Evolutionary conservation across 345 rosid genomes (phyloP).

Genomic region (Dipteronia dyeriana): DNA sequence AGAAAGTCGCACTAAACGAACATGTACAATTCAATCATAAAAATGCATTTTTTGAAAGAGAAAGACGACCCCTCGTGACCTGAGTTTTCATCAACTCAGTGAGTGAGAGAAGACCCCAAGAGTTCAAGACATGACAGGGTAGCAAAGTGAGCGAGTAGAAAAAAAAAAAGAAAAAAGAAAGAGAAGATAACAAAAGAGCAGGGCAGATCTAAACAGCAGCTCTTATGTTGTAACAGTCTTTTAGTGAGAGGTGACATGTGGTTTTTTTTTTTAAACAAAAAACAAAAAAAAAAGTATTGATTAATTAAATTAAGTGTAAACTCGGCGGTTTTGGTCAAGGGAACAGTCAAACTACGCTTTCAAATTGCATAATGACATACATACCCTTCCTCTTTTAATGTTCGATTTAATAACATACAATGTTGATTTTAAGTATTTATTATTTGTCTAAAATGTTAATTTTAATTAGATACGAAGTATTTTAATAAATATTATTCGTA

Average conservation of each 20-base stretch:
- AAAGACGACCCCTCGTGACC: not conserved
- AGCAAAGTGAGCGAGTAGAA: conserved; percentile 2
- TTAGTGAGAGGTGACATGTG: conserved; percentile 22
- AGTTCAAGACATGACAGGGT: not conserved
- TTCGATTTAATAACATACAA: no score
- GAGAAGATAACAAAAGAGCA: conserved; percentile 24
- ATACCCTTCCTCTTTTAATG: conserved; percentile 10
- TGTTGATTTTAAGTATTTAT: no score
- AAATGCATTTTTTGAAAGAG: not conserved
- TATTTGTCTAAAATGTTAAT: no score
- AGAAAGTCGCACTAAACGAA: not conserved
- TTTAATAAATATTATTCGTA: no score
- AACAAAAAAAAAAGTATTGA: not conserved
- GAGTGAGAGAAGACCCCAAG: not conserved
- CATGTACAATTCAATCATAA: not conserved
- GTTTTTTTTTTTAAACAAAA: not conserved
- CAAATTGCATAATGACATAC: conserved; percentile 27
- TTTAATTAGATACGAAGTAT: no score
- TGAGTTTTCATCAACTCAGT: no score
- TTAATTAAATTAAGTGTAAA: conserved; percentile 5
- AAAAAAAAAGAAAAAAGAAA: conserved; percentile 23
- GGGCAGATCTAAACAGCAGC: conserved; percentile 51
- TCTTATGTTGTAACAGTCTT: conserved; percentile 6
- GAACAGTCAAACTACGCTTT: conserved; percentile 21
- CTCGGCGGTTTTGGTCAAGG: conserved; percentile 12